Percentiles rank a stretch among this genome's conserved stretches.
These are phyloP conservation scores for Quercus ilex DNA, from an alignment of 306 rosid genomes.

Conservation along the genomic window DNA sequence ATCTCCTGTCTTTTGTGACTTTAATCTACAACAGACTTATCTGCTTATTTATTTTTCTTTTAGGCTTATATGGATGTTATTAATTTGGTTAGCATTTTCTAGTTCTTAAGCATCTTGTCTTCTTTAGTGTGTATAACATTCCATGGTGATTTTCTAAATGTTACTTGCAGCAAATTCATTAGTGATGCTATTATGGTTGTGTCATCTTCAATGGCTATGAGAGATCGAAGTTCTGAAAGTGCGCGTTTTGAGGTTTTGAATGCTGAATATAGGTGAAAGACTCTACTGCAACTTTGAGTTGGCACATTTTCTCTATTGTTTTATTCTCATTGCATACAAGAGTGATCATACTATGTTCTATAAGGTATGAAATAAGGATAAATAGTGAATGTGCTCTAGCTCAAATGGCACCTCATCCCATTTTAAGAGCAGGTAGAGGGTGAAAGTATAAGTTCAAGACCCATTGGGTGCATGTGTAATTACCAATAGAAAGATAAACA, in stretches of 20 bases:
- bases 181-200: constrained; percentile 76
- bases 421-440: too few relatives aligned
- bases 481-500: neutral
- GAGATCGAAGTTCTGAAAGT: constrained; percentile 80
- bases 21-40: neutral
- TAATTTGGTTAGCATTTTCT: constrained; percentile 5
- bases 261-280: constrained; percentile 64
- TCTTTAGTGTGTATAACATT: neutral
- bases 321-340: neutral
- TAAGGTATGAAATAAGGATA: neutral
- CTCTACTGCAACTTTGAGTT: neutral
- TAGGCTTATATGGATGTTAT: neutral
- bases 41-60: neutral
- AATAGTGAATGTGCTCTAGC: neutral
- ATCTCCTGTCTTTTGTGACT: neutral
- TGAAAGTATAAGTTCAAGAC: too few relatives aligned
- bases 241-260: constrained; percentile 83
- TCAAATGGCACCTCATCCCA: too few relatives aligned
- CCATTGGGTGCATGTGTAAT: neutral
- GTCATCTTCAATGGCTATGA: constrained; percentile 84
- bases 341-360: neutral
- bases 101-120: constrained; percentile 2
- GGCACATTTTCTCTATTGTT: neutral
- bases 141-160: constrained; percentile 17
- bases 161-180: constrained; percentile 73